Percentiles rank a stretch among this genome's conserved stretches.
These are phyloP conservation scores for Kazachstania psychrophila DNA, from an alignment of 805 yeast species.

Conservation along the genomic window DNA sequence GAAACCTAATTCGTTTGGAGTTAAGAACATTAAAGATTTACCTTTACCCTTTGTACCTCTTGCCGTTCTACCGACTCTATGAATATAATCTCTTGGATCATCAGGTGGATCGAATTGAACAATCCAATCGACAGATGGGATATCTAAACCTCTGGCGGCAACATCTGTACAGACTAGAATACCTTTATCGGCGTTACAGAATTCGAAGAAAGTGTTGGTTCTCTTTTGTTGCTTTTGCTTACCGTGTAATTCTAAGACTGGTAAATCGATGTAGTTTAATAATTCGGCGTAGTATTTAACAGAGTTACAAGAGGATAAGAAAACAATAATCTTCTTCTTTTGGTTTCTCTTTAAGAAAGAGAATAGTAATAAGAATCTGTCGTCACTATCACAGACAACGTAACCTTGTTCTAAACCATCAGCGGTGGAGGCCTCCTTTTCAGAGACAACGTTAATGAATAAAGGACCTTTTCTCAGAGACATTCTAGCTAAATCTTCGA, in stretches of 20 bases:
- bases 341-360: slow-evolving; percentile 89
- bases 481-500: slow-evolving; percentile 94
- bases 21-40: slow-evolving; percentile 86
- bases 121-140: slow-evolving; percentile 98
- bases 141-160: slow-evolving; percentile 98
- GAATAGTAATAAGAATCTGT: slow-evolving; percentile 79
- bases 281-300: slow-evolving; percentile 94
- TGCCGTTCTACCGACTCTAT: slow-evolving; percentile 98
- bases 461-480: slow-evolving; percentile 89
- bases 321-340: slow-evolving; percentile 88
- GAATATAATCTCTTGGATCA: slow-evolving; percentile 98
- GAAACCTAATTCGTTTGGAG: slow-evolving; percentile 91
- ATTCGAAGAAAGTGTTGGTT: slow-evolving; percentile 95
- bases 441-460: slow-evolving; percentile 87
- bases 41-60: slow-evolving; percentile 89
- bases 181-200: slow-evolving; percentile 94
- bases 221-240: slow-evolving; percentile 98
- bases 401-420: slow-evolving; percentile 98
- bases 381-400: slow-evolving; percentile 94
- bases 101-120: slow-evolving; percentile 99
- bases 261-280: slow-evolving; percentile 90
- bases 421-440: slow-evolving; percentile 78
- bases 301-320: slow-evolving; percentile 91
- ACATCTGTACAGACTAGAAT: slow-evolving; percentile 93
- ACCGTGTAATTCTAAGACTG: slow-evolving; percentile 93